Evolutionary conservation across 805 yeast species (phyloP).

Genomic region (Spathaspora boniae): DNA sequence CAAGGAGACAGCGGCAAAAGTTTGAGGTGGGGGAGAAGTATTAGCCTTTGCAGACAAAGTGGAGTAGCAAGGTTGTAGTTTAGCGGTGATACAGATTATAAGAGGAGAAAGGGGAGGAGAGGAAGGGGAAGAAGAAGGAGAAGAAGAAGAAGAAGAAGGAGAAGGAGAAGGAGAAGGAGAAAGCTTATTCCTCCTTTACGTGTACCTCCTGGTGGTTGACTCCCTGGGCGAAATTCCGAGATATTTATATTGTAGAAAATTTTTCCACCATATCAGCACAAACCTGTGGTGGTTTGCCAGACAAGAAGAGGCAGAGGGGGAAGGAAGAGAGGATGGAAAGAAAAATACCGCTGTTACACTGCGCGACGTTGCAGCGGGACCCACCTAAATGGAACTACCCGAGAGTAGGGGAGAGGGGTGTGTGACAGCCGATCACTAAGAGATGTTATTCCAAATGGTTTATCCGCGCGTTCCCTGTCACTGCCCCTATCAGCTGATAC

Average conservation of each 20-base stretch:
- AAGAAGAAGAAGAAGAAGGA: neutral
- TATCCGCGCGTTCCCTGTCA: no score
- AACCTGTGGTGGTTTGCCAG: conserved; percentile 7
- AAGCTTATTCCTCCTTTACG: neutral
- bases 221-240: no score
- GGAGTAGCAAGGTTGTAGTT: neutral
- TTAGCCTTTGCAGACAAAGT: neutral
- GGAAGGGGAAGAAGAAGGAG: neutral
- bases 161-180: conserved; percentile 2
- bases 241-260: neutral
- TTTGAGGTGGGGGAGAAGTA: neutral
- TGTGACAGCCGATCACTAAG: no score
- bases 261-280: neutral
- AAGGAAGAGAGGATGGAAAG: neutral
- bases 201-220: no score
- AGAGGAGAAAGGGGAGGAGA: neutral
- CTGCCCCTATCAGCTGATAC: no score
- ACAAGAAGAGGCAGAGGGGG: neutral
- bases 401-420: no score
- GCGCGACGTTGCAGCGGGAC: no score
- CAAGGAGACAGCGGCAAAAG: neutral
- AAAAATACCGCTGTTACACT: no score
- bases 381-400: no score
- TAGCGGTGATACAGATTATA: neutral
- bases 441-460: no score